Conservation (phyloP, 164 flowering plant species). For the Chimonanthus salicifolius region DNA sequence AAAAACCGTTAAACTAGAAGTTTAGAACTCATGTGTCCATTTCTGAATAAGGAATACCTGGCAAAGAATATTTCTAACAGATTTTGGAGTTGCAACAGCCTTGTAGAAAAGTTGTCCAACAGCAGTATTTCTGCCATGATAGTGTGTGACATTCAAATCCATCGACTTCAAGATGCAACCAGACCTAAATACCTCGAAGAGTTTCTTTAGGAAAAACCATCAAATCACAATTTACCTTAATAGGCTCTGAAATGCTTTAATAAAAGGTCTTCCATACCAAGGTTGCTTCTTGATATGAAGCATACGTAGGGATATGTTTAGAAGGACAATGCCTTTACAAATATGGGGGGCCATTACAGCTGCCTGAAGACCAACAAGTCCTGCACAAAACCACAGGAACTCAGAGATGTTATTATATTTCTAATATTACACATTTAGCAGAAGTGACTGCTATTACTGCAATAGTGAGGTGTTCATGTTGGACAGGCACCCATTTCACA, state of each 20-base stretch:
- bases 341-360: conserved; percentile 65
- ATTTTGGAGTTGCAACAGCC: conserved; percentile 71
- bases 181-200: not conserved
- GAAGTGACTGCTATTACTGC: not conserved
- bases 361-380: conserved; percentile 95
- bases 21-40: not conserved
- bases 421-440: too few relatives aligned
- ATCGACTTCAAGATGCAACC: not conserved
- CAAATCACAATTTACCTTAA: conserved; percentile 42
- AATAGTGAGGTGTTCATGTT: too few relatives aligned
- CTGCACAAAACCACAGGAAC: conserved; percentile 26
- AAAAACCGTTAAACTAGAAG: not conserved
- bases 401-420: not conserved
- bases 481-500: too few relatives aligned
- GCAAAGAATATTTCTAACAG: conserved; percentile 77
- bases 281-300: conserved; percentile 94
- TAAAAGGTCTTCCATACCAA: conserved; percentile 75
- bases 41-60: conserved; percentile 49
- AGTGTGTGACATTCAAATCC: conserved; percentile 7
- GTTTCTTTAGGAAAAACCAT: not conserved
- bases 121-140: conserved; percentile 57
- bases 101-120: conserved; percentile 63
- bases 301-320: conserved; percentile 89
- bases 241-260: conserved; percentile 74
- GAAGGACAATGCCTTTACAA: conserved; percentile 72